These are phyloP conservation scores for Debaryomyces castellii DNA, from an alignment of 805 yeast genomes.

Conservation along the genomic window DNA sequence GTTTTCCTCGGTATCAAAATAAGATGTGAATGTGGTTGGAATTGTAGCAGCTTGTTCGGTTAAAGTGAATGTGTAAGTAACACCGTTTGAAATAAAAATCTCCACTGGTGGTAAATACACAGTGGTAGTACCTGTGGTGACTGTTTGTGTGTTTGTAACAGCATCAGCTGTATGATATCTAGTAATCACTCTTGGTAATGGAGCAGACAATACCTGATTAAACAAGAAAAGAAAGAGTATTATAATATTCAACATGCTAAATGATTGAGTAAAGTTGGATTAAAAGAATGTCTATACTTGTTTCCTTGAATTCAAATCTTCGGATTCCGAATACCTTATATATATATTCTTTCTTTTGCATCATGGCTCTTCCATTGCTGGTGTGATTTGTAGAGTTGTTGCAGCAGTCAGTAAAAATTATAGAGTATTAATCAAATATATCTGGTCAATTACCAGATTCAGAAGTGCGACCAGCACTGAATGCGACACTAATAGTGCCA, in stretches of 20 bases:
- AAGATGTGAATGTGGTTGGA: slow-evolving; percentile 33
- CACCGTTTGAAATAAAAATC: slow-evolving; percentile 50
- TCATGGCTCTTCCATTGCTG: background rate
- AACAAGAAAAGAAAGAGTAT: slow-evolving; percentile 15
- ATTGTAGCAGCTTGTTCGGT: slow-evolving; percentile 31
- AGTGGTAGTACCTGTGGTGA: slow-evolving; percentile 49
- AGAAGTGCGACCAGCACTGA: background rate
- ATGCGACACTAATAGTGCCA: background rate
- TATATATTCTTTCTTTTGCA: background rate
- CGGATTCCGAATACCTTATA: background rate
- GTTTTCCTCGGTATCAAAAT: slow-evolving; percentile 16
- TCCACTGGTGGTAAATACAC: slow-evolving; percentile 53
- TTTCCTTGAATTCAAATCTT: background rate
- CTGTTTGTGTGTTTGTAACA: slow-evolving; percentile 43
- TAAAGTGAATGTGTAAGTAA: slow-evolving; percentile 48
- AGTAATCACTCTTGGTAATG: slow-evolving; percentile 46
- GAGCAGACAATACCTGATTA: slow-evolving; percentile 28
- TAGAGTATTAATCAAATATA: background rate
- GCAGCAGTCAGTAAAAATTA: background rate
- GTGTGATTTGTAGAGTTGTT: background rate
- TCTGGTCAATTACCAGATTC: background rate
- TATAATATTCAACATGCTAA: slow-evolving; percentile 6
- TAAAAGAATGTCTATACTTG: slow-evolving; percentile 1
- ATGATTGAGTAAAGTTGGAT: background rate
- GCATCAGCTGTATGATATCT: slow-evolving; percentile 57